These are phyloP conservation scores for Calcarisporium arbuscula DNA, from an alignment of 2,329 filamentous ascomycete genomes.

Conservation along the genomic window DNA sequence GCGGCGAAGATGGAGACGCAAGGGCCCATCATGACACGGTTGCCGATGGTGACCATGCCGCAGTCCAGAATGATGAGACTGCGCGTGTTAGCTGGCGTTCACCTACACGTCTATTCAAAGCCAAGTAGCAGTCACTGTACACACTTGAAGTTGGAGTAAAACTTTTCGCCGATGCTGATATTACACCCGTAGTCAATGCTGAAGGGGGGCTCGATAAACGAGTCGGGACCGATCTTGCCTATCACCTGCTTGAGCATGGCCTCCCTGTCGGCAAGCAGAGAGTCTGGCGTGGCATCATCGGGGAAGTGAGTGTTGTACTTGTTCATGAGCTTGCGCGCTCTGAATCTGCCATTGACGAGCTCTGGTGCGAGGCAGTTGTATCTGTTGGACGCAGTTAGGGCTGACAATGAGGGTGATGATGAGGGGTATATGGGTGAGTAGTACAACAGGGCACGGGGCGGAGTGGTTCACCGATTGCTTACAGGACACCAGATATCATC, in stretches of 20 bases:
- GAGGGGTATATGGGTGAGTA: neutral
- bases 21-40: conserved; percentile 65
- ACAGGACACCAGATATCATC: conserved; percentile 60
- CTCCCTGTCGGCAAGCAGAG: conserved; percentile 32
- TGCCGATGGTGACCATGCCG: conserved; percentile 62
- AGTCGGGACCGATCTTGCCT: conserved; percentile 42
- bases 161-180: conserved; percentile 53
- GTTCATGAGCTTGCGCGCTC: conserved; percentile 47
- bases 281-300: conserved; percentile 34
- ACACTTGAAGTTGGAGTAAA: conserved; percentile 51
- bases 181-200: conserved; percentile 62
- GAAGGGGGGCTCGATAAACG: conserved; percentile 55
- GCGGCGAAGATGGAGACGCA: conserved; percentile 65
- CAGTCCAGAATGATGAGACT: conserved; percentile 63
- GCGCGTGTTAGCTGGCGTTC: neutral
- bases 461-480: conserved; percentile 16
- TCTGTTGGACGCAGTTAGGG: conserved; percentile 21
- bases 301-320: conserved; percentile 54
- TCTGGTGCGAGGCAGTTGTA: conserved; percentile 45
- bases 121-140: neutral
- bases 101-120: neutral
- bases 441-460: neutral
- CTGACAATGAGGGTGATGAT: neutral
- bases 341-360: conserved; percentile 44
- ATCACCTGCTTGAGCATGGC: conserved; percentile 43